These are phyloP conservation scores for Harringtonia aguacate DNA, from an alignment of 2,329 filamentous ascomycete species.

Conservation along the genomic window DNA sequence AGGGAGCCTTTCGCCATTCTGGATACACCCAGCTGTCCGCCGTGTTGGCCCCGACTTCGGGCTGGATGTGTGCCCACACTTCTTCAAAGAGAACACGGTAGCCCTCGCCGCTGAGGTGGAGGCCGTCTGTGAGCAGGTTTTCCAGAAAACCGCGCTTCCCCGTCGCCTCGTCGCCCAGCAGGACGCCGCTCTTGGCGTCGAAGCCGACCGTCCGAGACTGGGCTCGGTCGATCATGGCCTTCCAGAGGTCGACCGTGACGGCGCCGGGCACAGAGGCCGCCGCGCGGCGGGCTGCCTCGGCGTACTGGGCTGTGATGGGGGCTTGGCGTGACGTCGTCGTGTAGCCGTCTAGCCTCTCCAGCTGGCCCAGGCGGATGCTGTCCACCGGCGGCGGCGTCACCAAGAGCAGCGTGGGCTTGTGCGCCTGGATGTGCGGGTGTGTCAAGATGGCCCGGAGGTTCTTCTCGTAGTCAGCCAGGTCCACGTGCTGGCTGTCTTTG, in stretches of 20 bases:
- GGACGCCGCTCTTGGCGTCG: slow-evolving; percentile 31
- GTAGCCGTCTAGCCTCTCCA: slow-evolving; percentile 36
- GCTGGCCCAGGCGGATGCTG: slow-evolving; percentile 51
- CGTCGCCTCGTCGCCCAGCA: slow-evolving; percentile 38
- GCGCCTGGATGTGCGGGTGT: slow-evolving; percentile 58
- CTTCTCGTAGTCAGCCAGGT: slow-evolving; percentile 61
- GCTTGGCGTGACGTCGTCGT: slow-evolving; percentile 31
- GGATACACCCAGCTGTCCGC: slow-evolving; percentile 30
- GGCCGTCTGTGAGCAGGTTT: slow-evolving; percentile 42
- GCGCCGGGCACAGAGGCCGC: slow-evolving; percentile 58
- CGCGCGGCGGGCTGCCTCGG: slow-evolving; percentile 53
- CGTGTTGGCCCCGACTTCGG: slow-evolving; percentile 26
- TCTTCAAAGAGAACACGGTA: slow-evolving; percentile 42
- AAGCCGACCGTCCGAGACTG: slow-evolving; percentile 46
- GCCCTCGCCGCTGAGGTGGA: slow-evolving; percentile 44
- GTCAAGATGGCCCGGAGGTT: slow-evolving; percentile 64
- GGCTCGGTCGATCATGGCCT: slow-evolving; percentile 63
- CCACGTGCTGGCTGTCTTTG: slow-evolving; percentile 61
- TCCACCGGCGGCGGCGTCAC: slow-evolving; percentile 78
- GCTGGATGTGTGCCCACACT: slow-evolving; percentile 35
- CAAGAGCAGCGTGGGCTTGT: slow-evolving; percentile 66
- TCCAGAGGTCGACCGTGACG: slow-evolving; percentile 69
- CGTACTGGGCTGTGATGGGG: slow-evolving; percentile 41
- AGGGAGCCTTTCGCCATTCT: slow-evolving; percentile 30
- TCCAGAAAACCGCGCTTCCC: slow-evolving; percentile 40